phyloP scores from a whole-genome alignment of 2,329 filamentous ascomycete species.

The Neopestalotiopsis sp. region DNA sequence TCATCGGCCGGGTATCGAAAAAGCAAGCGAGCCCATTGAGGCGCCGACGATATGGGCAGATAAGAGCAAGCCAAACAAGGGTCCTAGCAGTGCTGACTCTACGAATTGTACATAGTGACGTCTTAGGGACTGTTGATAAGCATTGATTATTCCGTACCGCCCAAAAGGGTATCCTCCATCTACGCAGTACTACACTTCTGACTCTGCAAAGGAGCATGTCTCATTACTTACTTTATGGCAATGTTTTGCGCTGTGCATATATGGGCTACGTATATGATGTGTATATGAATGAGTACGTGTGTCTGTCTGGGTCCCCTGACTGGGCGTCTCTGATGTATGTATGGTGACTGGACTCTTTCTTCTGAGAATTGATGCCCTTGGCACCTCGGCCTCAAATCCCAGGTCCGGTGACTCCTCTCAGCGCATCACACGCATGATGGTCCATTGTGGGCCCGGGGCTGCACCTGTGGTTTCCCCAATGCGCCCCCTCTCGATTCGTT shows the following conservation, averaged over 20 bases:
- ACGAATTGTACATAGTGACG: not conserved
- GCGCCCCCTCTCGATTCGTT: not conserved
- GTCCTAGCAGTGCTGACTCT: slow-evolving; percentile 1
- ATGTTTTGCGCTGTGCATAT: not conserved
- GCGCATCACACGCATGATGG: not conserved
- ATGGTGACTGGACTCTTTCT: not conserved
- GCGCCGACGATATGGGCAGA: slow-evolving; percentile 8
- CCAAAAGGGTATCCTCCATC: too few relatives aligned
- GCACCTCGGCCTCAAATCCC: slow-evolving; percentile 1
- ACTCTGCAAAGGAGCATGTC: not conserved
- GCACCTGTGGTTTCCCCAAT: not conserved
- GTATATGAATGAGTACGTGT: not conserved
- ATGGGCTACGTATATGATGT: not conserved
- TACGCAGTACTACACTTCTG: too few relatives aligned
- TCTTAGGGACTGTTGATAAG: slow-evolving; percentile 3
- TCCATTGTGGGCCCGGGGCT: not conserved
- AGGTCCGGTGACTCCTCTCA: not conserved
- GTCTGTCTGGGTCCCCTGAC: not conserved
- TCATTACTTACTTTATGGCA: not conserved
- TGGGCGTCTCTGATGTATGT: not conserved
- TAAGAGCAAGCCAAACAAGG: slow-evolving; percentile 8
- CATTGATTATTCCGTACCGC: not conserved
- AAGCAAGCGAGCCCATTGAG: slow-evolving; percentile 1
- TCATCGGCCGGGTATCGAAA: slow-evolving; percentile 7
- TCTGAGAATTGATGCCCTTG: not conserved